phyloP scores from a whole-genome alignment of 805 yeast genomes.

The Wickerhamomyces rabaulensis region DNA sequence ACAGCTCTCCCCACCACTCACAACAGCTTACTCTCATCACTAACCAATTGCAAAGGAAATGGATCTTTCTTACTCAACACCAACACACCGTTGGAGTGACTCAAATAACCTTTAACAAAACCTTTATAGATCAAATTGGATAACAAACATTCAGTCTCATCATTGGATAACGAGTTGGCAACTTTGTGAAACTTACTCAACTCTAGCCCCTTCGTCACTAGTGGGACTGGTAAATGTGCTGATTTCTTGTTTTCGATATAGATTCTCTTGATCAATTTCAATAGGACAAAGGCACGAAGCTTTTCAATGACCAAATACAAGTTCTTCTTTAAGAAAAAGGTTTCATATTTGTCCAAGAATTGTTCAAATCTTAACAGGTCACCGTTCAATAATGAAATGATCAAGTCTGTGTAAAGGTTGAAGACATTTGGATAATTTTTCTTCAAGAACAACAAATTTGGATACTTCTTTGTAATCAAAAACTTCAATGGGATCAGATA shows the following conservation, averaged over 20 bases:
- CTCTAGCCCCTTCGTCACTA: constrained; percentile 40
- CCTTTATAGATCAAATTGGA: constrained; percentile 62
- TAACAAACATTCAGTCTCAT: constrained; percentile 62
- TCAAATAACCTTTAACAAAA: constrained; percentile 70
- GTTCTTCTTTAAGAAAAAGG: constrained; percentile 48
- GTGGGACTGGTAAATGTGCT: constrained; percentile 32
- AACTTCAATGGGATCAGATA: constrained; percentile 62
- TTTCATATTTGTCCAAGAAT: constrained; percentile 39
- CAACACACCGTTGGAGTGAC: constrained; percentile 67
- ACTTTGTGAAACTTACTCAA: constrained; percentile 21
- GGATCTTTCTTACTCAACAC: constrained; percentile 74
- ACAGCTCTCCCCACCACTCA: neutral
- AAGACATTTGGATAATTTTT: constrained; percentile 36
- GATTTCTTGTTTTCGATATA: constrained; percentile 22
- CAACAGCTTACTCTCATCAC: neutral
- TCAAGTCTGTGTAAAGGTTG: constrained; percentile 32
- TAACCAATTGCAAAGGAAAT: constrained; percentile 46
- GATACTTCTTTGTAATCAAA: constrained; percentile 41
- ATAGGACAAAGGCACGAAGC: constrained; percentile 44
- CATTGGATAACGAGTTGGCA: constrained; percentile 25
- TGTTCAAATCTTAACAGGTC: constrained; percentile 47
- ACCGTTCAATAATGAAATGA: constrained; percentile 38
- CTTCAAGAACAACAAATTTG: constrained; percentile 36
- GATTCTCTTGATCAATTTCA: constrained; percentile 41
- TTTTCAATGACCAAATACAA: constrained; percentile 56